phyloP scores from a whole-genome alignment of 1,284 basidiomycete species.

The Xanthoconium separans region DNA sequence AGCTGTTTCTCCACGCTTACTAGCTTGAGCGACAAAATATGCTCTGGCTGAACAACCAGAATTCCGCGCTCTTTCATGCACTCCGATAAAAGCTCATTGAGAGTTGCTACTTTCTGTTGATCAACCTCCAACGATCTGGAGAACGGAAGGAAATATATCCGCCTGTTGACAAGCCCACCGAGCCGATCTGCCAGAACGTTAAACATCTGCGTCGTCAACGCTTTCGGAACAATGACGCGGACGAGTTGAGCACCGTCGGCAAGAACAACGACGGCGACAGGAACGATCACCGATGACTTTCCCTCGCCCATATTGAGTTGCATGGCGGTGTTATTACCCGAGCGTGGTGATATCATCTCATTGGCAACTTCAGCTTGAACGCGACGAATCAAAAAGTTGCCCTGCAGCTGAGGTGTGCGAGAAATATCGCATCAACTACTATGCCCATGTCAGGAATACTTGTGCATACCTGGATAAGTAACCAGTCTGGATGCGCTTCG shows the following conservation, averaged over 20 bases:
- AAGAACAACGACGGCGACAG: background rate
- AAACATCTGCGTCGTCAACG: constrained; percentile 44
- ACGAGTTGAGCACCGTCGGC: background rate
- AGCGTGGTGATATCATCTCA: background rate
- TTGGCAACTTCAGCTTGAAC: background rate
- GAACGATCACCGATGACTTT: background rate
- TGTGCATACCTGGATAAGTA: constrained; percentile 43
- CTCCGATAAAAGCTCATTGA: constrained; percentile 31
- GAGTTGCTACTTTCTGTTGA: constrained; percentile 14
- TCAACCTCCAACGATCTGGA: constrained; percentile 38
- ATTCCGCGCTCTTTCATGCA: constrained; percentile 43
- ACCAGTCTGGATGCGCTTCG: constrained; percentile 40
- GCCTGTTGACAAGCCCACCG: constrained; percentile 42
- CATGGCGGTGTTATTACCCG: background rate
- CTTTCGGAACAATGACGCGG: constrained; percentile 32
- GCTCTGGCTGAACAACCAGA: constrained; percentile 51
- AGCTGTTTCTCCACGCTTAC: constrained; percentile 39
- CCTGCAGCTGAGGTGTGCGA: background rate
- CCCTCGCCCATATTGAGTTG: background rate
- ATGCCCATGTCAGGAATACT: no score
- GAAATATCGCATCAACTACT: background rate
- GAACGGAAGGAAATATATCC: constrained; percentile 49
- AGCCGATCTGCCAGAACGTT: constrained; percentile 44
- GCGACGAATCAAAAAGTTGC: background rate
- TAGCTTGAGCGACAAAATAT: constrained; percentile 50